phyloP scores from a whole-genome alignment of 495 filamentous ascomycete genomes.

The Trichocladium uniseriatum region DNA sequence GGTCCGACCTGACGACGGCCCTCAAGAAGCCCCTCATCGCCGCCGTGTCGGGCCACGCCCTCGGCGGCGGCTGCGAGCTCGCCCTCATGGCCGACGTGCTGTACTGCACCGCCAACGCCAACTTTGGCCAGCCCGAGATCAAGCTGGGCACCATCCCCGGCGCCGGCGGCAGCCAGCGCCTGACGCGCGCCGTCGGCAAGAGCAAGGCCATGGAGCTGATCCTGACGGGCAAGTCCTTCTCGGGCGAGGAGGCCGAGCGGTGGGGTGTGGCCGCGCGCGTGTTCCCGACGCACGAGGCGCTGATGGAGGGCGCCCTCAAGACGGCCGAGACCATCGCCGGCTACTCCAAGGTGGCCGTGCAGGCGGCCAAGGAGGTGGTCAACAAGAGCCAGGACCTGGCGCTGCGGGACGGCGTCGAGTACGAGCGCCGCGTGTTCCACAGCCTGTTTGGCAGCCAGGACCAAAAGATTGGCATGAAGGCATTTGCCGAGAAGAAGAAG shows the following conservation, averaged over 20 bases:
- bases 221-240: constrained; percentile 75
- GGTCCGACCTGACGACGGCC: constrained; percentile 70
- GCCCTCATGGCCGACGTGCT: constrained; percentile 96
- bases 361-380: constrained; percentile 94
- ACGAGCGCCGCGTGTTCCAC: constrained; percentile 87
- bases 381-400: constrained; percentile 90
- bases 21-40: constrained; percentile 90
- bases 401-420: constrained; percentile 85
- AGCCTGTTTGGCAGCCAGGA: constrained; percentile 84
- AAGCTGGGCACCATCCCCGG: constrained; percentile 88
- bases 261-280: constrained; percentile 85
- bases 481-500: constrained; percentile 92
- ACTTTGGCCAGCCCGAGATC: constrained; percentile 95
- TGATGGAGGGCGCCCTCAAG: constrained; percentile 65
- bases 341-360: constrained; percentile 67
- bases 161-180: constrained; percentile 82
- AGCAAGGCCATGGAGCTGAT: constrained; percentile 88
- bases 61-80: constrained; percentile 92
- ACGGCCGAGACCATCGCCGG: constrained; percentile 85
- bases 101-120: constrained; percentile 74
- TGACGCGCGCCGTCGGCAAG: constrained; percentile 84
- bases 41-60: constrained; percentile 86
- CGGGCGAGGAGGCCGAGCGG: constrained; percentile 67
- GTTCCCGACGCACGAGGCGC: constrained; percentile 71
- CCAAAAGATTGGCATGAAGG: constrained; percentile 96